Evolutionary conservation across 305 asterid species (phyloP).

Genomic region (Fraxinus velutina): DNA sequence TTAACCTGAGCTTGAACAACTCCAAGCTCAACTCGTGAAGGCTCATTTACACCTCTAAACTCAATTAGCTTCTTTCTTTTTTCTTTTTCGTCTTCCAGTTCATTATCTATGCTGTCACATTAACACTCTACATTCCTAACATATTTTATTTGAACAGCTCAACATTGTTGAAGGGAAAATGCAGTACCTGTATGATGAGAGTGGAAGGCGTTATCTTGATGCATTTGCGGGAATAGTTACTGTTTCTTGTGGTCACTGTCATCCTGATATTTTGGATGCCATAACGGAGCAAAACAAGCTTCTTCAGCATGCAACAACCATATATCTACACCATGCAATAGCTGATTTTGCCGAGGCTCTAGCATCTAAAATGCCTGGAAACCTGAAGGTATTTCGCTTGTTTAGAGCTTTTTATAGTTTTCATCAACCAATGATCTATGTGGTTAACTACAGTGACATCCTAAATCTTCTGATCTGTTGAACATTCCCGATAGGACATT

Average conservation of each 20-base stretch:
- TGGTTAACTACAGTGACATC: background rate
- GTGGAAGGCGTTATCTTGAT: slow-evolving; percentile 89
- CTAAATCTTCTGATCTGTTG: background rate
- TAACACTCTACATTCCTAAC: background rate
- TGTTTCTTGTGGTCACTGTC: slow-evolving; percentile 98
- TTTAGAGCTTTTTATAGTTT: background rate
- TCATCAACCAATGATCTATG: background rate
- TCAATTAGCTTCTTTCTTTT: background rate
- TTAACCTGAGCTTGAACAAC: background rate
- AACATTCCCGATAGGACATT: background rate
- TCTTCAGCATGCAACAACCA: slow-evolving; percentile 93
- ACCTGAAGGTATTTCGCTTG: slow-evolving; percentile 55
- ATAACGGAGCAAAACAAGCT: slow-evolving; percentile 76
- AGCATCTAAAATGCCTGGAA: slow-evolving; percentile 91
- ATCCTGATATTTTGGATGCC: slow-evolving; percentile 70
- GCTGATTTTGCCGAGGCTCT: slow-evolving; percentile 86
- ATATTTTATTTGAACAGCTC: slow-evolving; percentile 44
- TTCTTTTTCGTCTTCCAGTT: background rate
- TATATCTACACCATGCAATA: slow-evolving; percentile 83
- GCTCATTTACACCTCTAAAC: background rate
- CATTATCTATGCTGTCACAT: background rate
- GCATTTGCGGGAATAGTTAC: slow-evolving; percentile 97
- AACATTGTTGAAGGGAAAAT: slow-evolving; percentile 95
- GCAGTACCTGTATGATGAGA: slow-evolving; percentile 92
- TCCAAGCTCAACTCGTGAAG: background rate